Evolutionary conservation across 2,329 filamentous ascomycete species (phyloP).

Genomic region (Lachnellula subtilissima): DNA sequence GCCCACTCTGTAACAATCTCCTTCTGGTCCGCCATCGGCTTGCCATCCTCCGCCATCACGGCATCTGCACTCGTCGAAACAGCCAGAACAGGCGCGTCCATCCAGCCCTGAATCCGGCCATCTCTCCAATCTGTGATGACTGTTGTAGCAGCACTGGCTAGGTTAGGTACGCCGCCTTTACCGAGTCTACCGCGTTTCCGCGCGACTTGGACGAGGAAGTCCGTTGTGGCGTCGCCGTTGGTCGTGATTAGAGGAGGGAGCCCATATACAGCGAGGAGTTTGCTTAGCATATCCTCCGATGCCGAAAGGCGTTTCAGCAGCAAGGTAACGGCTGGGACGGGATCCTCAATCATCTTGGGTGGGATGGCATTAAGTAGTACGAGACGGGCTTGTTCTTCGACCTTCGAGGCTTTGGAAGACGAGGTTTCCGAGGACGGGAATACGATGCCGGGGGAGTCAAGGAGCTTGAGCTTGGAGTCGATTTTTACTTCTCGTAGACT

Average conservation of each 20-base stretch:
- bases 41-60: constrained; percentile 38
- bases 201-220: constrained; percentile 93
- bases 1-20: constrained; percentile 90
- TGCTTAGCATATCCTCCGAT: constrained; percentile 68
- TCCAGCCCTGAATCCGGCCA: constrained; percentile 90
- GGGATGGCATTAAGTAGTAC: constrained; percentile 88
- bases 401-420: constrained; percentile 48
- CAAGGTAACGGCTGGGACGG: constrained; percentile 77
- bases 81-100: constrained; percentile 65
- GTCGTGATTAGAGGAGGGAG: constrained; percentile 70
- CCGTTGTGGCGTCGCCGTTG: constrained; percentile 73
- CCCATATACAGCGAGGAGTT: constrained; percentile 78
- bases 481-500: constrained; percentile 86
- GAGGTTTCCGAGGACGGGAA: constrained; percentile 66
- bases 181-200: constrained; percentile 86
- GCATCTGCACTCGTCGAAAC: constrained; percentile 40
- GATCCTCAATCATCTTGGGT: constrained; percentile 90
- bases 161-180: constrained; percentile 83
- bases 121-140: constrained; percentile 97
- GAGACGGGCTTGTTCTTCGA: constrained; percentile 75
- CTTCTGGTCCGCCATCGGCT: constrained; percentile 61
- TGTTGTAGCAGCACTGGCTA: constrained; percentile 81
- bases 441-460: constrained; percentile 92
- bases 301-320: constrained; percentile 76
- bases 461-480: constrained; percentile 86